Evolutionary conservation across 2,329 filamentous ascomycete species (phyloP), one percentile per base, ranked within the genome.

Genomic region (Cytospora mali): DNA sequence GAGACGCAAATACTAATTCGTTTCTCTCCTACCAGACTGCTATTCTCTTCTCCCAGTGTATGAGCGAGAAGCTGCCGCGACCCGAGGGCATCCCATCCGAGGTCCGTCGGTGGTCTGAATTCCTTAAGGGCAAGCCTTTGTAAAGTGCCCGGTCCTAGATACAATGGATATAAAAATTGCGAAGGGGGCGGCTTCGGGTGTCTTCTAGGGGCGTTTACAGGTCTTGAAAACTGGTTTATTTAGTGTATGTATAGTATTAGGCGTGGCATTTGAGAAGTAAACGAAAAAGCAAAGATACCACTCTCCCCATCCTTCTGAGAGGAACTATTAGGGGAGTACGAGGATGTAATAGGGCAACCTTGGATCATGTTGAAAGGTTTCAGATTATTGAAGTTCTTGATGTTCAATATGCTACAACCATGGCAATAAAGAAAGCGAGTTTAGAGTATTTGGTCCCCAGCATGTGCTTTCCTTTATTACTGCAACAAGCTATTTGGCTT

Each of bases 41-140:
- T 65, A 88, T 95, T 68, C 90, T 98, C 71, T 98, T 98, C 73
- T 93, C 95, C 66, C 91, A 92, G 77, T 98, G 95, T 79, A 96
- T 99, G 92, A 95, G 84, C 79, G 91, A 93, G 84, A 99, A 98
- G 83, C 84, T 99, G 55, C 95, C 95, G 66, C 88, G 92, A 71
- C 80, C 86, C 66, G 92, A 95, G 74, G 94, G 93, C 59, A 94
- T 97, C 67, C 95, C 95, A 54, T 81, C 86, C 54, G 95, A 99
- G 80, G 95, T 98, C 72, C 88, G 90, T 75, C 88, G 89, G 73
- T 99, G 95, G 95, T 96, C 92, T 68, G 89, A 98, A 72, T 99
- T 98, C 77, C 90, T 97, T 71, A 93, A 93, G 68, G 89, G 89
- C 71, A 92, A 92, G 84, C 89, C 88, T 58, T 79, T 92, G 81